Evolutionary conservation across 768 basidiomycete species (phyloP), one percentile per base, ranked within the genome.

Genomic region (Galerina sulciceps): DNA sequence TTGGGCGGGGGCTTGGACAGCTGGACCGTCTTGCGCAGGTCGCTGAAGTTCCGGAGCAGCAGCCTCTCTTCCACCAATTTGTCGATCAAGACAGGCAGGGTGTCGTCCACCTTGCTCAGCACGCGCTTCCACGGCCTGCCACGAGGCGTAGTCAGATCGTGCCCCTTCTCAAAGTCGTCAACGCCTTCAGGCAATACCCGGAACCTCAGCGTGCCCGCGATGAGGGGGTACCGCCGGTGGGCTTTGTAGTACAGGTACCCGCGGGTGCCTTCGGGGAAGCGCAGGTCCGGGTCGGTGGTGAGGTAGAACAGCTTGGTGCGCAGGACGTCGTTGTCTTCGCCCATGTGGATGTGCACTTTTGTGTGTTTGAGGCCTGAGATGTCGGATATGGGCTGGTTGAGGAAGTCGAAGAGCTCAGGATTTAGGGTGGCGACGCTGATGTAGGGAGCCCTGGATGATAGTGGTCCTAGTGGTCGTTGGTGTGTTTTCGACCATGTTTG

Each of bases 121-220:
- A 51, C 49, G 37, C 49, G 49, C 6, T 20, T n/a, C 49, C 49
- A 51, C 36, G 49, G 49, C 40, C 10, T 17, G 37, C 49, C 49
- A 23, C 38, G 26, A 3, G 49, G 49, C 23, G 38, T 10, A 4
- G 20, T 22, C 20, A 51, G 37, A 20, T 51, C 49, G 37, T 40
- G 17, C 8, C 49, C 49, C 6, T 20, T 38, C 10, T 40, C 49
- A 6, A 51, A 51, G 14, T 22, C n/a, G 20, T 38, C 22, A 11
- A 10, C 11, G 0, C 49, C 49, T 51, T 51, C 20, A 1, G 49
- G 49, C 22, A 51, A 20, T 18, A 51, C 37, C 5, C 49, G 36
- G 22, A 51, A 51, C 10, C 49, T 36, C 20, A 51, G 14, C 13
- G 36, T 14, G 15, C 49, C 49, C 6, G 36, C 49, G 2, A 51